A percentile compares a stretch with the other conserved stretches of the same genome.
These are phyloP conservation scores for Saitozyma sp. DNA, from an alignment of 768 basidiomycete genomes.

Conservation along the genomic window DNA sequence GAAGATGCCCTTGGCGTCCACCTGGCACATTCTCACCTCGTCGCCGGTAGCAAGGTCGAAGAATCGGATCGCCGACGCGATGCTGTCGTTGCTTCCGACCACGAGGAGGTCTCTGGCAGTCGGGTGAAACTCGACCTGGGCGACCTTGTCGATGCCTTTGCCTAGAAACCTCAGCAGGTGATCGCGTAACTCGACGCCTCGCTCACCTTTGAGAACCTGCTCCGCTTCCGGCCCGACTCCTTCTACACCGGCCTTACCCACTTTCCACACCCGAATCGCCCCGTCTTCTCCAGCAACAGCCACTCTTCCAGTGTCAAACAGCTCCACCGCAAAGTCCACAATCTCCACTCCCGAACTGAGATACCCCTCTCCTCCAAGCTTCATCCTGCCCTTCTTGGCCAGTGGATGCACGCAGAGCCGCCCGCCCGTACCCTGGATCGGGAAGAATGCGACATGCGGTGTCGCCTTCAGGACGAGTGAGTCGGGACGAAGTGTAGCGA, in stretches of 20 bases:
- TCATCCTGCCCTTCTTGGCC: conserved; percentile 47
- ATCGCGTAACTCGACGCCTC: neutral
- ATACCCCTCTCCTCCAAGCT: conserved; percentile 35
- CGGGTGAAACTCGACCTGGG: conserved; percentile 49
- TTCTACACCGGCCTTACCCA: conserved; percentile 30
- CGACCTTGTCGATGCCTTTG: conserved; percentile 46
- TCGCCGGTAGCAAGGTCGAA: conserved; percentile 38
- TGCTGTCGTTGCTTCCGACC: conserved; percentile 49
- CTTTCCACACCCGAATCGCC: conserved; percentile 44
- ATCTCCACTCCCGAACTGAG: conserved; percentile 47
- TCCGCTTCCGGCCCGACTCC: conserved; percentile 33
- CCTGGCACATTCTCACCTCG: conserved; percentile 13
- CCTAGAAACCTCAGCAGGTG: conserved; percentile 16
- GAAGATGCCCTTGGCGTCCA: conserved; percentile 41
- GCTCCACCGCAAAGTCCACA: conserved; percentile 49
- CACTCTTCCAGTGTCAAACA: neutral
- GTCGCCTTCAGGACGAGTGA: conserved; percentile 50
- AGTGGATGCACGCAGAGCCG: conserved; percentile 50
- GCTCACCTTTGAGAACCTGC: conserved; percentile 43
- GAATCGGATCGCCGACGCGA: conserved; percentile 37
- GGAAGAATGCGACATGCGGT: conserved; percentile 48
- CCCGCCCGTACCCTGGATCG: conserved; percentile 53
- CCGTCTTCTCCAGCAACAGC: conserved; percentile 51
- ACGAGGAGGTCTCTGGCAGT: conserved; percentile 47
- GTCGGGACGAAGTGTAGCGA: conserved; percentile 46